Base-by-base conservation (phyloP, 2,329 filamentous ascomycete genomes). In the Alternaria hordeiaustralica region DNA sequence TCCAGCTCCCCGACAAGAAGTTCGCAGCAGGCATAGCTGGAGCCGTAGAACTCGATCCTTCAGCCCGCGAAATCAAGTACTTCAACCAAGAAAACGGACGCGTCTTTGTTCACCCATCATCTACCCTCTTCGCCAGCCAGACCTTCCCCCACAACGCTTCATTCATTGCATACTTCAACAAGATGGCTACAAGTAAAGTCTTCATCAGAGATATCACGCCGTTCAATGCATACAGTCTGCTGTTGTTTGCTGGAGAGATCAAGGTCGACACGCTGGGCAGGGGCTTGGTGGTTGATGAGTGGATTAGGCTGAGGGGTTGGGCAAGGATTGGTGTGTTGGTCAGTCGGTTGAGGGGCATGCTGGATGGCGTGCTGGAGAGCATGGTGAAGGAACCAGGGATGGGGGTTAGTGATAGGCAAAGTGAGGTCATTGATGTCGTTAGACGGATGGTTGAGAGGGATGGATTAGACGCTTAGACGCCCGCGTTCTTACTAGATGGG, bases 1-100 rank as follows among this genome's bases (percentile, higher is more conserved):
- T 99, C 76, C 91, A 94, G 68, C 93, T 97, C 71, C 96, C 96
- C 0, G 93, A 97, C 81, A 97, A 97, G 84, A 98, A 97, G 80
- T 99, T 96, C 79, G 92, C 92, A 12, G 89, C 90, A 36, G 93
- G 92, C 3, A 88, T 96, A 67, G 92, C 93, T 1, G 96, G 96
- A 8, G 93, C 96, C 0, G 92, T 98, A 1, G 95, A 96, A 78
- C 85, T 97, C 7, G 96, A 99, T 76, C 95, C 95, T 0, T 95
- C 98, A 80, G 95, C 95, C 5, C 87, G 90, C 57, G 92, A 91
- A 4, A 97, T 99, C 81, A 96, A 94, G 78, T 99, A 94, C 82
- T 98, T 93, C 80, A 93, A 84, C 70, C 77, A 77, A 26, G 76
- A 77, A 20, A 78, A 80, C 41, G 77, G 77, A 3, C 87, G 96